Evolutionary conservation across 345 rosid species (phyloP).

Genomic region (Lagerstroemia speciosa): DNA sequence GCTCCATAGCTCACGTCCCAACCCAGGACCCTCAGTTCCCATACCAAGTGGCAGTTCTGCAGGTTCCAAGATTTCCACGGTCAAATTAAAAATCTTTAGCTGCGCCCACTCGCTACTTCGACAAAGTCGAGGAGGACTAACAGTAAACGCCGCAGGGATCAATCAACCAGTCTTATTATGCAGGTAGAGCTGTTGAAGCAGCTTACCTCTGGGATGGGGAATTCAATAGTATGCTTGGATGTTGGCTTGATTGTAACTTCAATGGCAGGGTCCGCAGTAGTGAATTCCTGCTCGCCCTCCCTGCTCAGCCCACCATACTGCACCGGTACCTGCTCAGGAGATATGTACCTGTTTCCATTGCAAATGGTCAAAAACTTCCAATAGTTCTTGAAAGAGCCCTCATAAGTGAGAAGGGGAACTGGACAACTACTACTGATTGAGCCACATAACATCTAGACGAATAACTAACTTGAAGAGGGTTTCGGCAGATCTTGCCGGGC

Average conservation of each 20-base stretch:
- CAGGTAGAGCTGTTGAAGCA: not conserved
- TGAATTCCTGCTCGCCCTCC: slow-evolving; percentile 35
- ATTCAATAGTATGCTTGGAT: slow-evolving; percentile 28
- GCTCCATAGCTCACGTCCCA: slow-evolving; percentile 47
- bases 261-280: slow-evolving; percentile 20
- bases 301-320: slow-evolving; percentile 41
- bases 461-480: slow-evolving; percentile 44
- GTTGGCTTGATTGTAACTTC: slow-evolving; percentile 29
- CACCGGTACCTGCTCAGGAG: slow-evolving; percentile 41
- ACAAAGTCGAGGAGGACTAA: too few species aligned
- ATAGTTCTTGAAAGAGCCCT: not conserved
- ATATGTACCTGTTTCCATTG: slow-evolving; percentile 26
- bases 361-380: not conserved
- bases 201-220: slow-evolving; percentile 33
- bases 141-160: not conserved
- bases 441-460: not conserved
- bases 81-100: not conserved
- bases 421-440: not conserved
- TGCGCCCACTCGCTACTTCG: not conserved
- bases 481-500: slow-evolving; percentile 35
- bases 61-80: not conserved
- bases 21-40: slow-evolving; percentile 45
- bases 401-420: not conserved
- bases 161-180: not conserved
- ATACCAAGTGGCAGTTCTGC: slow-evolving; percentile 22